phyloP scores from a whole-genome alignment of 306 rosid genomes.

The Fragaria iinumae region DNA sequence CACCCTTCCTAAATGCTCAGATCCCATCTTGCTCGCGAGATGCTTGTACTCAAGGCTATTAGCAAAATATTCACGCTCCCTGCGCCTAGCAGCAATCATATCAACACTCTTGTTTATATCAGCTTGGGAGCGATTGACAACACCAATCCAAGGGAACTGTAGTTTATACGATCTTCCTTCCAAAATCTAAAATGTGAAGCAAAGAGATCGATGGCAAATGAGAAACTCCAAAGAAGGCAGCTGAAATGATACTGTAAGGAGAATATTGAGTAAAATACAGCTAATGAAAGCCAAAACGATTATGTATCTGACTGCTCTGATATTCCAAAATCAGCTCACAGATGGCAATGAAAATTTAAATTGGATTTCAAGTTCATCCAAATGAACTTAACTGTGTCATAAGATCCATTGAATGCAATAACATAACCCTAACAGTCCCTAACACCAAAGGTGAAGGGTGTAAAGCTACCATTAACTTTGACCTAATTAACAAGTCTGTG shows the following conservation, averaged over 20 bases:
- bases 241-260: neutral
- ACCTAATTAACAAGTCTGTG: neutral
- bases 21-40: conserved; percentile 42
- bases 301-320: neutral
- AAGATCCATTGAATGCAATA: neutral
- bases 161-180: conserved; percentile 44
- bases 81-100: conserved; percentile 48
- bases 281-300: neutral
- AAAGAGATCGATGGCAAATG: neutral
- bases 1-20: conserved; percentile 49
- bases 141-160: conserved; percentile 54
- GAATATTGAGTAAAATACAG: neutral
- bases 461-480: neutral
- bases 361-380: neutral
- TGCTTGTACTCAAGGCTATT: conserved; percentile 38
- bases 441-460: neutral
- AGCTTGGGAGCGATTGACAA: conserved; percentile 53
- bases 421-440: neutral
- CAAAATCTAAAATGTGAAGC: conserved; percentile 29
- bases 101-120: conserved; percentile 50
- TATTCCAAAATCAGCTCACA: neutral
- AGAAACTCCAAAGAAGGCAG: neutral
- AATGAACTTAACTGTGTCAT: neutral
- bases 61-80: conserved; percentile 46
- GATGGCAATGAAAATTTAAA: neutral